Base-by-base conservation (phyloP, 805 yeast genomes). In the Brettanomyces anomalus region DNA sequence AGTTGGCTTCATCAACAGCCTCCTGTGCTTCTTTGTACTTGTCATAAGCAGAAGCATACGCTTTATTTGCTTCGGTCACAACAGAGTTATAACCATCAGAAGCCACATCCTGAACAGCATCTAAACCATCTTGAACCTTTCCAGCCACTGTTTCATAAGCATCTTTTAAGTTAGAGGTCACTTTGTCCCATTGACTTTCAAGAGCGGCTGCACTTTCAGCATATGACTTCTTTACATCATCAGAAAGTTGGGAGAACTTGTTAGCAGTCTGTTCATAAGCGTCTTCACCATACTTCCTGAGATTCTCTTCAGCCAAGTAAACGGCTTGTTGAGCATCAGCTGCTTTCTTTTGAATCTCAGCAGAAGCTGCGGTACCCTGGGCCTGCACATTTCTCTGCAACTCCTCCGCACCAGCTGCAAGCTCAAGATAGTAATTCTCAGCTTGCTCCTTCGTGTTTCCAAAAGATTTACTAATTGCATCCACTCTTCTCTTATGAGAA, bases 301-400 rank as follows among this genome's bases (percentile, higher is more conserved):
- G 42, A 16, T 51, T 49, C 14, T 46, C 8, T n/a, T 19, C 16
- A 18, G 42, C 42, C 15, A 32, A n/a, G n/a, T 16, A 35, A 19
- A 24, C 18, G 11, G 37, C 37, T 17, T 39, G 28, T 28, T 33
- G n/a, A 21, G 42, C 36, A 31, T 14, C 60, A 28, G 62, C 58
- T 26, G 58, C 50, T 3, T 57, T 43, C 36, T 49, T 51, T 37
- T 64, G 58, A 4, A 69, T 67, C 14, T 63, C 65, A 3, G 55
- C 24, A 33, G 60, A 54, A 51, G 62, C 57, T 18, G 57, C 37
- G 37, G 56, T 54, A 11, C 67, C 62, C 57, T 64, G 61, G 6
- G 53, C 50, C 46, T 56, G 59, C 65, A 71, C 66, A 17, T 55
- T 51, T 18, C 51, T 52, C 31, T 60, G 49, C 16, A 58, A 50